Evolutionary conservation across 176 grass and related monocot species (phyloP), one percentile per base, ranked within the genome.

Genomic region (Oryza meyeriana): DNA sequence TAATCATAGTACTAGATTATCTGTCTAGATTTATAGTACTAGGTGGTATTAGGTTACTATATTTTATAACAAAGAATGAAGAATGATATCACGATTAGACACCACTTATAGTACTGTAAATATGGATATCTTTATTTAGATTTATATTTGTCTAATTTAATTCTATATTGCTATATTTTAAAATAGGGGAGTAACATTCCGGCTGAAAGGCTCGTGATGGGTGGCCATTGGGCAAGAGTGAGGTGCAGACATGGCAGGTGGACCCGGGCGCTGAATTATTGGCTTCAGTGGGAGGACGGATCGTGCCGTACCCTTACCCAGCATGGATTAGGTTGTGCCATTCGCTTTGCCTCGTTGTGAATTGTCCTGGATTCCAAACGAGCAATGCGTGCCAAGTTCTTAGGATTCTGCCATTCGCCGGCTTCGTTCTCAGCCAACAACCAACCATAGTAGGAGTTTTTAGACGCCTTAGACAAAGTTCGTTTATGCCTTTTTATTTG

Each of bases 231-330:
- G 50, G 35, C 78, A 32, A 36, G 34, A 5, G 22, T 16, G 62
- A 18, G 2, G 25, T 52, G 18, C 48, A 7, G 69, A 66, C 76
- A 84, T 88, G 84, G 59, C 48, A 39, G 47, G 75, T 25, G 81
- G 76, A 30, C 3, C 62, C 47, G 5, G 48, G 18, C 30, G 14
- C 50, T 12, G 14, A 84, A 89, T 89, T 89, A 89, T 81, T 80
- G 76, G 82, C 11, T 7, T 52, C 48, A 4, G 40, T 26, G 29
- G 12, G 22, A 70, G 66, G 40, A 33, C 79, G 77, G 59, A 73
- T 76, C 82, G 18, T 20, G 77, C 32, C 77, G 71, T 81, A 85
- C 71, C 42, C 82, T 76, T 76, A n/a, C 78, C 47, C 11, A 62
- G 66, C 38, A 18, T 66, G 82, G 77, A 85, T 69, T 63, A 71